phyloP scores from a whole-genome alignment of 805 yeast species.

The Allodekkera sacchari region DNA sequence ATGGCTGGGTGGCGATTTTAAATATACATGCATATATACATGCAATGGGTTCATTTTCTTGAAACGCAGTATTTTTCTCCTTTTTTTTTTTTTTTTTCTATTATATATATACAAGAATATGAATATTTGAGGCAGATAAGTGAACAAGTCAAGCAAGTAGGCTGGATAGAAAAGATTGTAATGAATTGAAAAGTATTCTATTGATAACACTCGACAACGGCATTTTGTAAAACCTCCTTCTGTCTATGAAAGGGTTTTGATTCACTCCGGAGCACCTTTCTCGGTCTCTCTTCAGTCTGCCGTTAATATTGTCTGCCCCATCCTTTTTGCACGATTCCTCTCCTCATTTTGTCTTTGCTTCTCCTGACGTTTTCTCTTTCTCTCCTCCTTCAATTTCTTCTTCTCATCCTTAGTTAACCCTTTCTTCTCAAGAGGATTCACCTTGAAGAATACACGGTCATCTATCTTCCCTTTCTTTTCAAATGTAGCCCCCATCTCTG shows the following conservation, averaged over 20 bases:
- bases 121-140: no score
- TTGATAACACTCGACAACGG: no score
- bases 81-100: no score
- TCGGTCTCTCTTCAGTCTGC: not conserved
- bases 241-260: not conserved
- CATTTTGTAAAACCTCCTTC: not conserved
- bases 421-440: constrained; percentile 6
- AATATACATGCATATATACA: no score
- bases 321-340: constrained; percentile 7
- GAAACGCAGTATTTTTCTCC: no score
- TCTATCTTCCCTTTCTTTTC: constrained; percentile 14
- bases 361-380: constrained; percentile 27
- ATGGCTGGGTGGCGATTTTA: no score
- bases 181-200: no score
- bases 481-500: constrained; percentile 16
- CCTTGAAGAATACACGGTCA: constrained; percentile 13
- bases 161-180: no score
- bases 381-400: constrained; percentile 23
- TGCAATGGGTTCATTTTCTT: no score
- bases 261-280: not conserved
- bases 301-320: constrained; percentile 1
- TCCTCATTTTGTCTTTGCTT: constrained; percentile 18
- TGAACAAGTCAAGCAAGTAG: no score
- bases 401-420: constrained; percentile 17
- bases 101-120: no score